Evolutionary conservation across 177 flowering plant species (phyloP).

Genomic region (Vitis hybrid): DNA sequence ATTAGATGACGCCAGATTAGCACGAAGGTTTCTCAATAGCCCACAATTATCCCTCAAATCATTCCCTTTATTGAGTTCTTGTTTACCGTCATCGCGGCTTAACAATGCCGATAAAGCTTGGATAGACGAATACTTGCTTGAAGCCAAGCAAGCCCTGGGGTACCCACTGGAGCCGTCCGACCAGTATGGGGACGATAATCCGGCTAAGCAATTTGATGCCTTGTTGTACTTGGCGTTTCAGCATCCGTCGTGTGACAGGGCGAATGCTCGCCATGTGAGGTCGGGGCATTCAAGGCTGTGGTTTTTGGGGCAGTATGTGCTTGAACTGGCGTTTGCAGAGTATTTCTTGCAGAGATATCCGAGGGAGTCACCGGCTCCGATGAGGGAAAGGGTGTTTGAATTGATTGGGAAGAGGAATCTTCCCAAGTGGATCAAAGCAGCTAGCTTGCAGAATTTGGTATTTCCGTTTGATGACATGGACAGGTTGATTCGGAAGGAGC

Average conservation of each 20-base stretch:
- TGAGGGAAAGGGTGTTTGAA: slow-evolving; percentile 92
- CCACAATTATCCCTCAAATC: slow-evolving; percentile 87
- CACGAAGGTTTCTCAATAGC: slow-evolving; percentile 79
- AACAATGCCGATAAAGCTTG: slow-evolving; percentile 86
- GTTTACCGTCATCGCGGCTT: slow-evolving; percentile 71
- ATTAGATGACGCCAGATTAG: slow-evolving; percentile 68
- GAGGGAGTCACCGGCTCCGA: slow-evolving; percentile 90
- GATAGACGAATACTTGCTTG: slow-evolving; percentile 93
- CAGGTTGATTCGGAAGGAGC: slow-evolving; percentile 66
- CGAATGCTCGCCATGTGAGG: slow-evolving; percentile 74
- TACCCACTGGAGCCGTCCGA: slow-evolving; percentile 90
- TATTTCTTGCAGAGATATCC: slow-evolving; percentile 92
- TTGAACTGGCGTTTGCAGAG: slow-evolving; percentile 87
- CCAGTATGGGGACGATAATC: slow-evolving; percentile 69
- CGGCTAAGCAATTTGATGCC: slow-evolving; percentile 90
- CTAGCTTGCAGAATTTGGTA: slow-evolving; percentile 91
- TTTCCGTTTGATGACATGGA: slow-evolving; percentile 93
- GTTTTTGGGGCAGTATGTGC: slow-evolving; percentile 89
- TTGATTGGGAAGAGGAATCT: slow-evolving; percentile 88
- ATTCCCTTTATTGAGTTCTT: slow-evolving; percentile 89
- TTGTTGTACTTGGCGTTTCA: slow-evolving; percentile 91
- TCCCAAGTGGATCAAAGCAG: slow-evolving; percentile 91
- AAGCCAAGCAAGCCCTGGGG: slow-evolving; percentile 93
- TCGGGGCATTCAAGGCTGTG: slow-evolving; percentile 83
- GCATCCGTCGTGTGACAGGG: slow-evolving; percentile 81